phyloP scores from a whole-genome alignment of 305 asterid species.

The Fraxinus nigra region DNA sequence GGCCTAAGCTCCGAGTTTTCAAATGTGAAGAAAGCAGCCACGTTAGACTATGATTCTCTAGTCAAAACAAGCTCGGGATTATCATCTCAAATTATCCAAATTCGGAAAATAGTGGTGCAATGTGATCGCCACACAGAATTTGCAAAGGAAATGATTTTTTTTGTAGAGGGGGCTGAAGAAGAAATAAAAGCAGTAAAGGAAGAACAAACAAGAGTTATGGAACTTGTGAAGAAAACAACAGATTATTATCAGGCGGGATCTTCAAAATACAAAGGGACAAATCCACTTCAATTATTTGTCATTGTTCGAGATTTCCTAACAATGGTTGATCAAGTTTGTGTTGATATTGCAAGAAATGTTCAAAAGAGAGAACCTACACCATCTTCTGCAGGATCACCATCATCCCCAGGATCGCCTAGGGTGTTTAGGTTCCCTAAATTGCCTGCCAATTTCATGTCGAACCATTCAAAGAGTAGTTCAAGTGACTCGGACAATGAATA shows the following conservation, averaged over 20 bases:
- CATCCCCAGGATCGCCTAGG: constrained; percentile 52
- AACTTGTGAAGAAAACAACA: constrained; percentile 61
- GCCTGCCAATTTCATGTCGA: constrained; percentile 78
- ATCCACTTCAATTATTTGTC: constrained; percentile 56
- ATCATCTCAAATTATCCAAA: constrained; percentile 39
- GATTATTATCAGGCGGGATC: constrained; percentile 82
- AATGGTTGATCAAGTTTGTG: constrained; percentile 88
- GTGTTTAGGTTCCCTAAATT: constrained; percentile 76
- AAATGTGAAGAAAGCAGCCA: constrained; percentile 76
- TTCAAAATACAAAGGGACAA: constrained; percentile 37
- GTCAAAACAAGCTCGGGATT: constrained; percentile 41
- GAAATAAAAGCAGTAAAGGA: constrained; percentile 53
- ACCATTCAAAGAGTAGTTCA: constrained; percentile 43
- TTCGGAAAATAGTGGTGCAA: constrained; percentile 27
- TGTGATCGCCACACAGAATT: constrained; percentile 46
- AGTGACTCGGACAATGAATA: constrained; percentile 38
- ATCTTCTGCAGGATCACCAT: constrained; percentile 37
- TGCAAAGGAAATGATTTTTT: constrained; percentile 46
- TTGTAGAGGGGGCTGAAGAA: constrained; percentile 57
- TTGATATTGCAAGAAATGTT: constrained; percentile 68
- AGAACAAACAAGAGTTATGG: constrained; percentile 66
- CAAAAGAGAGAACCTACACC: constrained; percentile 57
- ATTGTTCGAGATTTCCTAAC: constrained; percentile 71
- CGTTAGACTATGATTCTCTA: constrained; percentile 54
- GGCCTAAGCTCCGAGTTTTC: constrained; percentile 77